Conservation (phyloP, 768 basidiomycete species). For the Suillus americanus region DNA sequence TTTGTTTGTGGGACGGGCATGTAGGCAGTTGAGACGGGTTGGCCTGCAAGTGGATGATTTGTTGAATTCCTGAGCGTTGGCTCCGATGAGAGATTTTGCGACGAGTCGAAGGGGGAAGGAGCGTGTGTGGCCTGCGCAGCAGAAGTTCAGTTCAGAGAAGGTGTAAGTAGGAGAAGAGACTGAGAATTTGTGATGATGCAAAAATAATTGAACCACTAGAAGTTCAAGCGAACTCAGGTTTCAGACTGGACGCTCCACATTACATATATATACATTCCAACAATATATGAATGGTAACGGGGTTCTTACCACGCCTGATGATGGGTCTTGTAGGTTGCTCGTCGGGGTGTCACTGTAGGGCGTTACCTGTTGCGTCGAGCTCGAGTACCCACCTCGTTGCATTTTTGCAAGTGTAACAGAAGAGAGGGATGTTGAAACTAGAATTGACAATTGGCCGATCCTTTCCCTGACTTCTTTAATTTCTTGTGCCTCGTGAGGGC, state of each 20-base stretch:
- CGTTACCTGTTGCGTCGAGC: constrained; percentile 25
- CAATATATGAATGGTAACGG: constrained; percentile 4
- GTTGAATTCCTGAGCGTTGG: constrained; percentile 23
- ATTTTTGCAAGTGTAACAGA: not conserved
- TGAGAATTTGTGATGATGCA: not conserved
- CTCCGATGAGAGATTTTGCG: constrained; percentile 18
- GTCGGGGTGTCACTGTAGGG: constrained; percentile 21
- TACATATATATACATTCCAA: not conserved
- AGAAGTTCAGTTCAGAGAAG: constrained; percentile 13
- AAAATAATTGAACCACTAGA: not conserved
- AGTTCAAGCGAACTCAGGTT: not conserved
- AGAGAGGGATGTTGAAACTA: not conserved
- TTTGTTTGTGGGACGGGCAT: constrained; percentile 15
- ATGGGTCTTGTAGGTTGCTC: constrained; percentile 29
- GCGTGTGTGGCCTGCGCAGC: constrained; percentile 38
- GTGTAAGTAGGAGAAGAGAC: not conserved
- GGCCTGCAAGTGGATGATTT: constrained; percentile 21
- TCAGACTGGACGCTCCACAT: not conserved
- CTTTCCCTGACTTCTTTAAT: not conserved
- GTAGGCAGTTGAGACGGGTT: constrained; percentile 22
- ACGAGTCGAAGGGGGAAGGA: constrained; percentile 31
- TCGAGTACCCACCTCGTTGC: constrained; percentile 11
- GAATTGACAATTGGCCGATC: not conserved
- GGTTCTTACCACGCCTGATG: constrained; percentile 14
- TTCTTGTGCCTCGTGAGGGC: not conserved